Conservation (phyloP, 2,329 filamentous ascomycete species). For the Pyricularia sp. region DNA sequence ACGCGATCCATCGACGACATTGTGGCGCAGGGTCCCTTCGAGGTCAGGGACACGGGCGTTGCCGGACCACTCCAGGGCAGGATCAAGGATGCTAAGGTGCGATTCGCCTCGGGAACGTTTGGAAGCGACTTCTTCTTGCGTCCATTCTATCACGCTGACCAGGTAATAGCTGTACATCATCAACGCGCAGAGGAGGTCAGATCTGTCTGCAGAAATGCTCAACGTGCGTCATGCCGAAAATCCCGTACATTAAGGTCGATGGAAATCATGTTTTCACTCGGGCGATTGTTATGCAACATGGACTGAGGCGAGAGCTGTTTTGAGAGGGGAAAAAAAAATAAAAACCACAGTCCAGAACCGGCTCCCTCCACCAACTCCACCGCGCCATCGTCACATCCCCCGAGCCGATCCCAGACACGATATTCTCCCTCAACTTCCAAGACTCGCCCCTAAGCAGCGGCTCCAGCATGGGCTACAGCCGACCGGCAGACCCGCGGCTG, state of each 20-base stretch:
- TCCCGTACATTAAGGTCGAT: background rate
- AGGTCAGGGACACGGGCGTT: conserved; percentile 21
- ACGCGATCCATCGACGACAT: conserved; percentile 31
- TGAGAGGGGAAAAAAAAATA: background rate
- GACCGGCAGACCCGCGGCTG: conserved; percentile 24
- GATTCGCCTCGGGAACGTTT: background rate
- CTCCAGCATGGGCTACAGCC: conserved; percentile 33
- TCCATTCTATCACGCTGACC: background rate
- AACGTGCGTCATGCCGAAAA: conserved; percentile 13
- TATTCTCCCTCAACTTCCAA: conserved; percentile 38
- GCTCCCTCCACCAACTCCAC: conserved; percentile 40
- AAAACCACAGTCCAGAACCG: conserved; percentile 26
- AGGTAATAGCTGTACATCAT: conserved; percentile 28
- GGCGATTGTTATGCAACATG: background rate
- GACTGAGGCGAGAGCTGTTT: background rate
- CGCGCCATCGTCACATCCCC: conserved; percentile 37
- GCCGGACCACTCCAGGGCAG: conserved; percentile 28
- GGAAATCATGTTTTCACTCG: background rate
- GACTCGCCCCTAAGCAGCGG: conserved; percentile 27
- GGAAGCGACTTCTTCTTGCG: background rate
- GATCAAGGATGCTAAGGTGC: conserved; percentile 28
- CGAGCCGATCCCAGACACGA: conserved; percentile 32
- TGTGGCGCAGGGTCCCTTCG: conserved; percentile 30
- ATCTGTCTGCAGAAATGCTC: conserved; percentile 31
- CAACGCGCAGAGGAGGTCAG: conserved; percentile 23